Base-by-base conservation (phyloP, 345 rosid species). In the Xanthoceras sorbifolium region DNA sequence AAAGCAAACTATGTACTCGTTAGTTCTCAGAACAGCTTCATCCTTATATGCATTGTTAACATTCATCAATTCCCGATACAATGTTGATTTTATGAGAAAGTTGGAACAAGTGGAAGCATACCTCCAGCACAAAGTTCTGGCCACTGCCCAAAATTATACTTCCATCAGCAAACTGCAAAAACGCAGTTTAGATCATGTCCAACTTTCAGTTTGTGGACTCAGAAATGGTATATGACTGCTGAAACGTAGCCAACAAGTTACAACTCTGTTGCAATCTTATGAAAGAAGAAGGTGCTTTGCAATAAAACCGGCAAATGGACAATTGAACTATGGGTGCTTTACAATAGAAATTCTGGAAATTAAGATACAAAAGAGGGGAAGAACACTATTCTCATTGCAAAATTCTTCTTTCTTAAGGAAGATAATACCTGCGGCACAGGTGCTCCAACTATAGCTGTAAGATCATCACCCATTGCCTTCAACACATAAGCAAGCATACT, bases 401-500 rank as follows among this genome's bases (percentile, higher is more conserved):
- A 9, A 2, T 52, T 20, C 3, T 38, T 40, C 26, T 40, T 54
- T 20, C 18, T 29, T 4, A 1, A 34, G 34, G 29, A 64, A 48
- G 72, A 68, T 32, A 63, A 6, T 73, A 81, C 84, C 80, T 84
- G 81, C 17, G 81, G 81, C 52, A 82, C 81, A 23, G 68, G n/a
- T 6, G 85, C 83, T 71, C 87, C 87, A 50, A 84, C 50, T 52
- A 82, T 63, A 74, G 83, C 87, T 22, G 73, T 77, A n/a, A 82
- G 74, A 74, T 82, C 80, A 77, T 82, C 78, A 61, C 82, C 82
- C 70, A 82, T 77, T 74, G 76, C 75, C 62, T 82, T 77, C 73
- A 82, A 72, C 75, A 77, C 83, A 82, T 82, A 84, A 48, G 83
- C 83, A 65, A 82, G 83, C 82, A 79, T 79, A 77, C 77, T 68